These are phyloP conservation scores for Adansonia grandidieri DNA, from an alignment of 441 rosid genomes.

Conservation along the genomic window DNA sequence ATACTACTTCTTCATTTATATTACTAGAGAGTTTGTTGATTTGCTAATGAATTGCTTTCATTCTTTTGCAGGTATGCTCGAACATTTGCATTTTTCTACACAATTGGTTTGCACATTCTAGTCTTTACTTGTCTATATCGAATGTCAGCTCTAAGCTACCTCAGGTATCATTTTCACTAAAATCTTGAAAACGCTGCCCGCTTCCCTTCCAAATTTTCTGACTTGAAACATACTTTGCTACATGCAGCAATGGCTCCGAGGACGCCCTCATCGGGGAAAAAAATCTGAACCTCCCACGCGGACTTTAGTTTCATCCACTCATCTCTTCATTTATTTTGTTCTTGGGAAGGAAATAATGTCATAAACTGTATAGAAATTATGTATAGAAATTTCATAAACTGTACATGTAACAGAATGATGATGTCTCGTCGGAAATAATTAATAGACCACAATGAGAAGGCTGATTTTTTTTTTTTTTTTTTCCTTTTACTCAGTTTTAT, in stretches of 20 bases:
- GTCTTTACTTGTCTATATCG: conserved; percentile 94
- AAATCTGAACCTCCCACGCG: conserved; percentile 66
- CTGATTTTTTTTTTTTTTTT: not conserved
- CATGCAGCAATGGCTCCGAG: conserved; percentile 71
- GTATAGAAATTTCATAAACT: not conserved
- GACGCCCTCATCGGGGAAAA: conserved; percentile 51
- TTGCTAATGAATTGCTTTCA: not conserved
- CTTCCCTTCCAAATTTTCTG: not conserved
- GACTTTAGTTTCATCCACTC: conserved; percentile 35
- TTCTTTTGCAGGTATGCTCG: conserved; percentile 73
- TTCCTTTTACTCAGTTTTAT: no score
- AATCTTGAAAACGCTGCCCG: not conserved
- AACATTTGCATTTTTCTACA: conserved; percentile 90
- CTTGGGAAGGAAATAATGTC: not conserved
- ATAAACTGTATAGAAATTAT: not conserved
- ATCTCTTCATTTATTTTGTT: not conserved
- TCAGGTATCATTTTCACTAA: conserved; percentile 49
- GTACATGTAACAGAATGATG: not conserved
- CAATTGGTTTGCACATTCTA: conserved; percentile 82
- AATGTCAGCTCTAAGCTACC: conserved; percentile 94
- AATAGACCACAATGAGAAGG: not conserved
- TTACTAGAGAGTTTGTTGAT: not conserved
- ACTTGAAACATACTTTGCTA: not conserved
- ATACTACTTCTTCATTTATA: not conserved
- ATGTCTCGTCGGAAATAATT: not conserved